These are phyloP conservation scores for Apiospora saccharicola DNA, from an alignment of 2,329 filamentous ascomycete genomes.

Conservation along the genomic window DNA sequence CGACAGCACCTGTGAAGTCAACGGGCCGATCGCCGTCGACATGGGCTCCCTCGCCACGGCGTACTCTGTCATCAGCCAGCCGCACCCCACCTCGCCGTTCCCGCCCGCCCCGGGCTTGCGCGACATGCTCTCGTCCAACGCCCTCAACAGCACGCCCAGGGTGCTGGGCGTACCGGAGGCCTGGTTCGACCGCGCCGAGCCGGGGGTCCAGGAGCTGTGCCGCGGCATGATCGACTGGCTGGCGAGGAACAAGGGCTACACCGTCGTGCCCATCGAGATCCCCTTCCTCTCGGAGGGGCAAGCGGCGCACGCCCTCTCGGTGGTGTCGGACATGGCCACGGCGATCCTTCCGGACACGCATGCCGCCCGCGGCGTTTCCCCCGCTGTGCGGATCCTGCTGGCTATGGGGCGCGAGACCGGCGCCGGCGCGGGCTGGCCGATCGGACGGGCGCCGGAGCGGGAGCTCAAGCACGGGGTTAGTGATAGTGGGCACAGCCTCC, in stretches of 20 bases:
- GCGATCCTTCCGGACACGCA: constrained; percentile 52
- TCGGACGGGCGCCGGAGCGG: constrained; percentile 38
- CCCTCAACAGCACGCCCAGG: too few species aligned
- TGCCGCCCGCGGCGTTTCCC: constrained; percentile 58
- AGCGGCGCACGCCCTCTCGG: constrained; percentile 76
- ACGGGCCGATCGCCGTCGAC: constrained; percentile 72
- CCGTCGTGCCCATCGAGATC: constrained; percentile 61
- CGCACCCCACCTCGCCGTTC: constrained; percentile 67
- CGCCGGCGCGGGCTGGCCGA: constrained; percentile 58
- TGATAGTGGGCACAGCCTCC: constrained; percentile 55
- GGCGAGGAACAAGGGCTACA: constrained; percentile 58
- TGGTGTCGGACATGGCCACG: constrained; percentile 68
- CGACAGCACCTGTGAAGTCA: constrained; percentile 68
- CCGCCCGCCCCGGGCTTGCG: constrained; percentile 44
- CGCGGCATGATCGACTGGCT: constrained; percentile 59
- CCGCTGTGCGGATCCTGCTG: constrained; percentile 72
- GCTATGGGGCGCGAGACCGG: constrained; percentile 68
- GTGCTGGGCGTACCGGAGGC: constrained; percentile 69
- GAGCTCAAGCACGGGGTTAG: constrained; percentile 52
- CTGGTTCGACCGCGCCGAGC: constrained; percentile 64
- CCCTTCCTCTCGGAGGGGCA: constrained; percentile 70
- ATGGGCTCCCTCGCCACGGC: constrained; percentile 71
- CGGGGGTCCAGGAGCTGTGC: constrained; percentile 51
- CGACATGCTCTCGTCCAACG: constrained; percentile 25
- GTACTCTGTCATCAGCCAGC: constrained; percentile 70